Base-by-base conservation (phyloP, 2,329 filamentous ascomycete genomes). In the Diaporthe caulivora region DNA sequence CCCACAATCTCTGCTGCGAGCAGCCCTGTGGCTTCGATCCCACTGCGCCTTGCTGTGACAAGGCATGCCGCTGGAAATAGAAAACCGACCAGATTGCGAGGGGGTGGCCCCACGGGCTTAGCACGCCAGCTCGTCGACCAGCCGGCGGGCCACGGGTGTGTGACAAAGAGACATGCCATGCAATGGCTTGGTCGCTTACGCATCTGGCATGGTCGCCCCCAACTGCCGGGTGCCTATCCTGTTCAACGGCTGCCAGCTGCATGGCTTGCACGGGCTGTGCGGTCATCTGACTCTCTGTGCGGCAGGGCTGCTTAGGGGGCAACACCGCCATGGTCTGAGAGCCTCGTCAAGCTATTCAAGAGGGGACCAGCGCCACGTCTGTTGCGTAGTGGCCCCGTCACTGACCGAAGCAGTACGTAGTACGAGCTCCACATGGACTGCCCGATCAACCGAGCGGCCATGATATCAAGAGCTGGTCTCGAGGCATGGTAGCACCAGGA, bases 181-280 rank as follows among this genome's bases (percentile, higher is more conserved):
- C 62, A 44, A 53, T n/a, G n/a, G 62, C 47, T 53, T 8, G 47
- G 24, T n/a, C 31, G 51, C 44, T 31, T 47, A 67, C 62, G 47
- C 62, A 67, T 67, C 62, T 53, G 31, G 62, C 47, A 53, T 67
- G 62, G 31, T 29, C 62, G 47, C n/a, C 62, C 62, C 62, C 62
- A 67, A 67, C 62, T 67, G 31, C 62, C 62, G 62, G 62, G 15
- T 53, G n/a, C 21, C 17, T 44, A 51, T 24, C 7, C 44, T 53
- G 17, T 40, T 65, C 62, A 65, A 67, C 21, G 47, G 10, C 62
- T 13, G 44, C 17, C 21, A 53, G 44, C 62, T 67, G 44, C 44
- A 40, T 58, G 29, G 15, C 15, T 40, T 49, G 47, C 47, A 8
- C 34, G 62, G 47, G 62, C 62, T 67, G 31, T 51, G 62, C 47